Evolutionary conservation across 768 basidiomycete species (phyloP).

Genomic region (Leccinum rimulosum): DNA sequence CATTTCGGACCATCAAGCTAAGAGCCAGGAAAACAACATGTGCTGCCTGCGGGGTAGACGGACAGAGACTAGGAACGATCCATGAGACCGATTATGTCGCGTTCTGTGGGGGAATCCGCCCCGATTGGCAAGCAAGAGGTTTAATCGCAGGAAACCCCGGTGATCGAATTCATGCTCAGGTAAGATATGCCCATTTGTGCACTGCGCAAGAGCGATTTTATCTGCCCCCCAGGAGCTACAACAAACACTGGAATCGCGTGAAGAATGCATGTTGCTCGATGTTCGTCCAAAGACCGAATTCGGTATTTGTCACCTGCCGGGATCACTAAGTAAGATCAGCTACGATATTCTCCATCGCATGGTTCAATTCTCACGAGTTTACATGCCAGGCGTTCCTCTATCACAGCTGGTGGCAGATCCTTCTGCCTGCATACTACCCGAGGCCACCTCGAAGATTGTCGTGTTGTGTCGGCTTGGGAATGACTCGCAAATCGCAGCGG

Average conservation of each 20-base stretch:
- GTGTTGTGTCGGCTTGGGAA: constrained; percentile 89
- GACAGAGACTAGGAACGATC: constrained; percentile 43
- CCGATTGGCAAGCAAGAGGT: constrained; percentile 64
- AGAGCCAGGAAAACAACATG: constrained; percentile 70
- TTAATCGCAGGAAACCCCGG: constrained; percentile 39
- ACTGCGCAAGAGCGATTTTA: not conserved
- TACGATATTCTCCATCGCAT: not conserved
- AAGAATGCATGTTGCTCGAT: constrained; percentile 55
- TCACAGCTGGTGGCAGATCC: constrained; percentile 63
- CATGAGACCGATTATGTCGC: constrained; percentile 73
- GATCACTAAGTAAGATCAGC: constrained; percentile 60
- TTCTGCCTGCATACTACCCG: constrained; percentile 34
- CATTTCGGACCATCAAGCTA: constrained; percentile 84
- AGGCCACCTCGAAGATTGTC: constrained; percentile 35
- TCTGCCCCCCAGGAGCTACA: constrained; percentile 47
- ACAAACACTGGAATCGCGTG: constrained; percentile 33
- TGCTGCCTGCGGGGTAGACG: constrained; percentile 66
- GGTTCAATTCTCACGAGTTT: constrained; percentile 7
- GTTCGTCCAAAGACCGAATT: constrained; percentile 79
- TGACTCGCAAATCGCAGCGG: constrained; percentile 87
- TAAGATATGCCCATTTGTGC: constrained; percentile 24
- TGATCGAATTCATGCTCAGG: constrained; percentile 45
- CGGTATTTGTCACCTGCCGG: constrained; percentile 79
- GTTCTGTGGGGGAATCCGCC: constrained; percentile 75
- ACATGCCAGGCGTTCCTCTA: constrained; percentile 67